Conservation (phyloP, 495 filamentous ascomycete species). For the Mytilinidion resinicola region DNA sequence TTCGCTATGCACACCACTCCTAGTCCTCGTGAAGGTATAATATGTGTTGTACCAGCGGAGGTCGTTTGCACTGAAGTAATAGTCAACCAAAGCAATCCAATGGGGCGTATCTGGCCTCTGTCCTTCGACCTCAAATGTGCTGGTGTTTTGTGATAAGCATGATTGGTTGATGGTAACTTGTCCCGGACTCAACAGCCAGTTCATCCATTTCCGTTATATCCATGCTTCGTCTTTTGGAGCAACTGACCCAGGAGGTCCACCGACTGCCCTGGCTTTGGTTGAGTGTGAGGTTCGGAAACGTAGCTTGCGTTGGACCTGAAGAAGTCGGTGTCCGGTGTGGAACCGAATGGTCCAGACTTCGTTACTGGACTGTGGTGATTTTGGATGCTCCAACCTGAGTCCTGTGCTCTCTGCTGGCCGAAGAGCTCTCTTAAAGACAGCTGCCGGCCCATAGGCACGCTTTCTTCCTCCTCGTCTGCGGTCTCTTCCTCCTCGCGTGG, state of each 20-base stretch:
- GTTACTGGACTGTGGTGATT: conserved; percentile 38
- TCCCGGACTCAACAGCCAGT: neutral
- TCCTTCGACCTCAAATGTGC: too few species aligned
- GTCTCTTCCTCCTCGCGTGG: conserved; percentile 36
- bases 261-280: too few species aligned
- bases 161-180: neutral
- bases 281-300: too few species aligned
- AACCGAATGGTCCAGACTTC: neutral
- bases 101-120: too few species aligned
- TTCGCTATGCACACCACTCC: too few species aligned
- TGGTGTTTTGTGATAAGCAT: neutral
- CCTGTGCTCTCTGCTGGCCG: conserved; percentile 48
- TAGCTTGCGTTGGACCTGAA: neutral
- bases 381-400: conserved; percentile 46
- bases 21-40: too few species aligned
- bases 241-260: conserved; percentile 14
- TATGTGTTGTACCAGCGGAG: too few species aligned
- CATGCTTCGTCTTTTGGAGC: conserved; percentile 22
- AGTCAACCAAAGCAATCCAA: too few species aligned
- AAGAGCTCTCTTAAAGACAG: conserved; percentile 51
- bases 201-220: conserved; percentile 21
- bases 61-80: too few species aligned
- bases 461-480: conserved; percentile 38
- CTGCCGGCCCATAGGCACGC: conserved; percentile 48
- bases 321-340: conserved; percentile 10